Base-by-base conservation (phyloP, 495 filamentous ascomycete genomes). In the Echria macrotheca region DNA sequence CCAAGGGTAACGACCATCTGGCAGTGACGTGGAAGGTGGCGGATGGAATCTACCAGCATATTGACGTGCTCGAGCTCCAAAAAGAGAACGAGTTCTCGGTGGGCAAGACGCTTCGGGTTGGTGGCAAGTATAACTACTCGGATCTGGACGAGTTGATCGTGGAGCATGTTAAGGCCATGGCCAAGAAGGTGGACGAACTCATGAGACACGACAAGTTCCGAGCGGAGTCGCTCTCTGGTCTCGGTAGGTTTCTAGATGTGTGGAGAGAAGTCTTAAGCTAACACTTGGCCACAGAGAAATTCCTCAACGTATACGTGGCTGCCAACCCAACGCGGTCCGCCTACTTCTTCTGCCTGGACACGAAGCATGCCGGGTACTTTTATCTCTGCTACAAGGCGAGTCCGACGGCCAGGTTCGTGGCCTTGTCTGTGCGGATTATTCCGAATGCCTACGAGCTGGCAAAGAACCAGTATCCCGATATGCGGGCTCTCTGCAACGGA, bases 11-110 rank as follows among this genome's bases (percentile, higher is more conserved):
- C 28, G 94, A 98, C 65, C 93, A 98, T 68, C 78, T 98, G 40
- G 89, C 91, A 3, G 79, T 98, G 32, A 98, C 93, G 1, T 98
- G 93, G 93, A 98, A 97, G 69, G 89, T 98, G n/a, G 80, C 87
- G 0, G 88, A 97, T 55, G 85, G 85, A 48, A 80, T 96, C 28
- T 97, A 88, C 59, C 91, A 98, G 69, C 93, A 98, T 60, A 87
- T 98, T 47, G 94, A 98, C 64, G 94, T 98, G 26, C 78, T 98
- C 15, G 93, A 98, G 66, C 67, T 98, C 47, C 87, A 94, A 68
- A 98, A 98, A 69, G 89, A 91, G 54, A 96, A 86, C 43, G 91
- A 96, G 66, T 95, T 96, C 64, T 89, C 88, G 3, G 85, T 96
- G 10, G 93, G 94, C 24, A 82, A 79, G 47, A 80, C 80, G 12